Evolutionary conservation across 352 stramenopile genomes (phyloP).

Genomic region (Pilasporangium apinafurcum): DNA sequence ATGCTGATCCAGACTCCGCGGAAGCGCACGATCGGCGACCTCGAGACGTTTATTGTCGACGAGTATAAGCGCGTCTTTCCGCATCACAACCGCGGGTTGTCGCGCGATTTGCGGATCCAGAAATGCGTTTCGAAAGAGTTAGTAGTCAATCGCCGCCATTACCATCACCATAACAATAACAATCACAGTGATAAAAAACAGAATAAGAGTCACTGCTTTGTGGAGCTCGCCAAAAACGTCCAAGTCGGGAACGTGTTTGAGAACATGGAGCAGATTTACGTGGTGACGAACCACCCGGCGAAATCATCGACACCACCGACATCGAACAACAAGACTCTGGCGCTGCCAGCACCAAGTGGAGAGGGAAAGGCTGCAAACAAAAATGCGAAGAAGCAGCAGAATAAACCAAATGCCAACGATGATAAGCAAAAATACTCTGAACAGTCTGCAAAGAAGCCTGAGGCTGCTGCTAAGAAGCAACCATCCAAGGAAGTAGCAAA

Average conservation of each 20-base stretch:
- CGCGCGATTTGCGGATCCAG: conserved; percentile 52
- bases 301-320: conserved; percentile 6
- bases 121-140: conserved; percentile 57
- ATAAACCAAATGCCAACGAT: background rate
- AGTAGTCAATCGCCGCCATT: conserved; percentile 41
- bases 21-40: conserved; percentile 38
- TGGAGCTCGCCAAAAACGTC: conserved; percentile 74
- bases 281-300: conserved; percentile 27
- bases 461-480: conserved; percentile 9
- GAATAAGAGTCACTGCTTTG: conserved; percentile 34
- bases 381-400: background rate
- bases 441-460: background rate
- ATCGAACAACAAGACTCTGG: conserved; percentile 10
- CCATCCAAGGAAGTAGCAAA: conserved; percentile 18
- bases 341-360: background rate
- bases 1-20: conserved; percentile 58
- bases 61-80: conserved; percentile 66
- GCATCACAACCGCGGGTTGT: conserved; percentile 28
- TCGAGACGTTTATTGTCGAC: conserved; percentile 55
- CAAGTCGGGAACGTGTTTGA: conserved; percentile 69
- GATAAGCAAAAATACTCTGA: background rate
- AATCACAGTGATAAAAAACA: conserved; percentile 6
- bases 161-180: conserved; percentile 7
- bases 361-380: too few relatives aligned
- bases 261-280: conserved; percentile 79